Conservation (phyloP, 768 basidiomycete species). For the Termitomyces sp. region DNA sequence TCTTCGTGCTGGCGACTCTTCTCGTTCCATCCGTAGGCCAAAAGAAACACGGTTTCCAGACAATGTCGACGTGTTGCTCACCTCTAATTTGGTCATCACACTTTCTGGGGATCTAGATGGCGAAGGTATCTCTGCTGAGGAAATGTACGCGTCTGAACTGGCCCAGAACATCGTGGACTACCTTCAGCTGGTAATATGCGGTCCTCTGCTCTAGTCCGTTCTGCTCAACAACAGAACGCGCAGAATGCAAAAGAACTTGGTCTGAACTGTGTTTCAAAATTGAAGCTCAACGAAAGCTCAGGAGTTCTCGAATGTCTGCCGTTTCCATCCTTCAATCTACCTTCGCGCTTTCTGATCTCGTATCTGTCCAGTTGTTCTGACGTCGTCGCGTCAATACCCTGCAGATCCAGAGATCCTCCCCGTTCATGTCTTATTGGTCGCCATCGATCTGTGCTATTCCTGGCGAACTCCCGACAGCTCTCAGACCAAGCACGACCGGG, state of each 20-base stretch:
- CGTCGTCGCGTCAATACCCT: slow-evolving; percentile 16
- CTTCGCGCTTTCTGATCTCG: slow-evolving; percentile 3
- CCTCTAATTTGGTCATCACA: slow-evolving; percentile 47
- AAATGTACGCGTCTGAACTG: slow-evolving; percentile 47
- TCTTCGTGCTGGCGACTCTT: slow-evolving; percentile 27
- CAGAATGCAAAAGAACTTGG: slow-evolving; percentile 63
- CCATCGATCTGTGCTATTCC: slow-evolving; percentile 30
- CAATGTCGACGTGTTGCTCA: slow-evolving; percentile 45
- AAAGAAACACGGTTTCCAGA: slow-evolving; percentile 35
- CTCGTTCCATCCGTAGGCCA: slow-evolving; percentile 24
- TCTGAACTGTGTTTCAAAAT: slow-evolving; percentile 52
- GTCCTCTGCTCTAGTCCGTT: not conserved
- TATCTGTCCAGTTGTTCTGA: slow-evolving; percentile 11
- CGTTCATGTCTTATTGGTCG: slow-evolving; percentile 37
- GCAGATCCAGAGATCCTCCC: slow-evolving; percentile 17
- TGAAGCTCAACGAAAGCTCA: slow-evolving; percentile 43
- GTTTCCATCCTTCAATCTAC: slow-evolving; percentile 9
- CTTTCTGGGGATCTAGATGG: slow-evolving; percentile 53
- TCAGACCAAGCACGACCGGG: slow-evolving; percentile 5
- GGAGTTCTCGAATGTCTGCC: slow-evolving; percentile 35
- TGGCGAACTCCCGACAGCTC: slow-evolving; percentile 24
- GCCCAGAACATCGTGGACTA: slow-evolving; percentile 46
- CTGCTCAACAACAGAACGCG: not conserved
- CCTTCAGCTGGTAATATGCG: slow-evolving; percentile 40
- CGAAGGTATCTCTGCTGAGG: slow-evolving; percentile 29